Evolutionary conservation across 257 asterid species (phyloP).

Genomic region (Solanum arcanum): DNA sequence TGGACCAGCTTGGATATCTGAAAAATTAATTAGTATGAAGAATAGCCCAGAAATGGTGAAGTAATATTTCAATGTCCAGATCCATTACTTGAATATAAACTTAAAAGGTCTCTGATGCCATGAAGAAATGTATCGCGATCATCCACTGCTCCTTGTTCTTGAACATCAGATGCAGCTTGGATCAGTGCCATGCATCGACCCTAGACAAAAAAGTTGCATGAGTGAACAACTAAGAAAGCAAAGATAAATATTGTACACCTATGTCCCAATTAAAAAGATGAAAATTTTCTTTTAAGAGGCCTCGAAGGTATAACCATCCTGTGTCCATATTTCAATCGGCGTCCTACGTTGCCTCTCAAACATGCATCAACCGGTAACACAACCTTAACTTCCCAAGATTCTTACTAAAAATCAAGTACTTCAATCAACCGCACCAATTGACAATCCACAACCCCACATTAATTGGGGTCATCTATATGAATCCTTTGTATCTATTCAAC

Average conservation of each 20-base stretch:
- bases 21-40: neutral
- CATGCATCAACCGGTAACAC: neutral
- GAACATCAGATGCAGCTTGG: constrained; percentile 84
- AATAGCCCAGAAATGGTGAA: neutral
- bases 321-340: neutral
- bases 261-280: neutral
- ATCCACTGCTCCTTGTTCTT: constrained; percentile 98
- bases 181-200: constrained; percentile 72
- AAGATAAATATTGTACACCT: neutral
- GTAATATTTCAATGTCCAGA: neutral
- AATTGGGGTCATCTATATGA: neutral
- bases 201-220: constrained; percentile 21
- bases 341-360: neutral
- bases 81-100: constrained; percentile 83
- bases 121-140: constrained; percentile 93
- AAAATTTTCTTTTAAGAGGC: neutral
- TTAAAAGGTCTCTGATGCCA: constrained; percentile 91
- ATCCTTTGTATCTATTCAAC: neutral
- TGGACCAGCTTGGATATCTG: constrained; percentile 90
- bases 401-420: neutral
- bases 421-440: neutral
- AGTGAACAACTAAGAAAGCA: neutral
- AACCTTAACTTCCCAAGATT: neutral
- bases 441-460: neutral
- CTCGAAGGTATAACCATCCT: neutral